phyloP scores from a whole-genome alignment of 202 grass and related monocot genomes.

The Hordeum pubiflorum region DNA sequence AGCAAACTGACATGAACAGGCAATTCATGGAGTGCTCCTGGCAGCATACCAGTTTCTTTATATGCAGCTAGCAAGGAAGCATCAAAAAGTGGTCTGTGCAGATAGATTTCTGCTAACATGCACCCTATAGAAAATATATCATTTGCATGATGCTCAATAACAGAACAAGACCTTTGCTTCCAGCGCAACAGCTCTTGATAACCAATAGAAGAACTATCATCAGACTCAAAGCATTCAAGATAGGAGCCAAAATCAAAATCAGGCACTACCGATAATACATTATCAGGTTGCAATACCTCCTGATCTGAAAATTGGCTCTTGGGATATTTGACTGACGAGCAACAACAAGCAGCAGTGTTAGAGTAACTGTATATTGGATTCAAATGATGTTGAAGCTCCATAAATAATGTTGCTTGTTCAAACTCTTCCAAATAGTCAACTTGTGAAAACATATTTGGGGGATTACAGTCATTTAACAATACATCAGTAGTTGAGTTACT shows the following conservation, averaged over 20 bases:
- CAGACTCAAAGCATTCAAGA: conserved; percentile 70
- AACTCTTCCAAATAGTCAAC: conserved; percentile 50
- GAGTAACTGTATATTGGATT: conserved; percentile 57
- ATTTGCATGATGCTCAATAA: conserved; percentile 39
- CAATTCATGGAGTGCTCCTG: conserved; percentile 55
- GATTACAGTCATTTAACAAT: conserved; percentile 3
- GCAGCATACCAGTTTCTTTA: conserved; percentile 64
- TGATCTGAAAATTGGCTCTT: conserved; percentile 17
- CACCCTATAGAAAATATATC: conserved; percentile 90
- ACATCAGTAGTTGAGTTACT: conserved; percentile 10
- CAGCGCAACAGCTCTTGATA: conserved; percentile 79
- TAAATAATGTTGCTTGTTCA: conserved; percentile 69
- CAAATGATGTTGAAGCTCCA: conserved; percentile 54
- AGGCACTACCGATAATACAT: conserved; percentile 25
- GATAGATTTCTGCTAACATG: conserved; percentile 76
- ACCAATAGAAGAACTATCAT: conserved; percentile 43
- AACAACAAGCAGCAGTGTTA: conserved; percentile 26
- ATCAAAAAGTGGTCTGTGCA: conserved; percentile 80
- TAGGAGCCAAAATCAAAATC: conserved; percentile 61
- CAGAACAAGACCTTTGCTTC: conserved; percentile 52
- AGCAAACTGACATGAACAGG: conserved; percentile 71
- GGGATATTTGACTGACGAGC: conserved; percentile 21
- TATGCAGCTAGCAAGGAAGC: conserved; percentile 68
- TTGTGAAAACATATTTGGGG: conserved; percentile 26
- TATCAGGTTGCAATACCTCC: conserved; percentile 26